Conservation (phyloP, 306 rosid species). For the Prunus armeniaca region DNA sequence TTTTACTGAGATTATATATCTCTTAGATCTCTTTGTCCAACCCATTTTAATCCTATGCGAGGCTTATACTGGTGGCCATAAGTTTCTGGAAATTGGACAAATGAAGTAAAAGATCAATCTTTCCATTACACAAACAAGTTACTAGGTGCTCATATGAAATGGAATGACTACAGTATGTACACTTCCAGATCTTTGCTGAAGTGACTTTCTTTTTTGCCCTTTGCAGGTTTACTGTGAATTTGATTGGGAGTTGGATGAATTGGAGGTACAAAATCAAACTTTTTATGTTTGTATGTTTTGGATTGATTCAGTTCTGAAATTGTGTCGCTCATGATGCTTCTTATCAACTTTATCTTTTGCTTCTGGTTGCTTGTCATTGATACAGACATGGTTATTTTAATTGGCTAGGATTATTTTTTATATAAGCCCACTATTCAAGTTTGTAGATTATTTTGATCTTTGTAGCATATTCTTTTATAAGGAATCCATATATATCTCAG, state of each 20-base stretch:
- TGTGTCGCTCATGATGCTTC: background rate
- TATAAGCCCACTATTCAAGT: background rate
- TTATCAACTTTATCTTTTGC: background rate
- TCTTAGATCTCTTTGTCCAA: background rate
- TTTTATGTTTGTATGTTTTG: constrained; percentile 2
- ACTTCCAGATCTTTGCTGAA: constrained; percentile 5
- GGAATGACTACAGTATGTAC: background rate
- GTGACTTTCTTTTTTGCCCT: constrained; percentile 13
- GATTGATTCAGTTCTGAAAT: constrained; percentile 13
- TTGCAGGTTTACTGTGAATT: constrained; percentile 75
- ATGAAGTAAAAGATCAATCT: background rate
- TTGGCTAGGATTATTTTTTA: background rate
- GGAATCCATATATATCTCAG: background rate
- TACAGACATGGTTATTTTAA: background rate
- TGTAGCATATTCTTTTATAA: background rate
- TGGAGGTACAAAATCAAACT: constrained; percentile 51
- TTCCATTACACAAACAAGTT: background rate
- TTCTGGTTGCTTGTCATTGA: background rate
- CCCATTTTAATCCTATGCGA: background rate
- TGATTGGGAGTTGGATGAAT: constrained; percentile 90
- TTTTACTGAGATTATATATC: background rate
- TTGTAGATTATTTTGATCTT: background rate
- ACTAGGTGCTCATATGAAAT: background rate
- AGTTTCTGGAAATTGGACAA: background rate
- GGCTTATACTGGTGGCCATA: background rate